These are phyloP conservation scores for Wickerhamomyces bovis DNA, from an alignment of 805 yeast species.

Conservation along the genomic window DNA sequence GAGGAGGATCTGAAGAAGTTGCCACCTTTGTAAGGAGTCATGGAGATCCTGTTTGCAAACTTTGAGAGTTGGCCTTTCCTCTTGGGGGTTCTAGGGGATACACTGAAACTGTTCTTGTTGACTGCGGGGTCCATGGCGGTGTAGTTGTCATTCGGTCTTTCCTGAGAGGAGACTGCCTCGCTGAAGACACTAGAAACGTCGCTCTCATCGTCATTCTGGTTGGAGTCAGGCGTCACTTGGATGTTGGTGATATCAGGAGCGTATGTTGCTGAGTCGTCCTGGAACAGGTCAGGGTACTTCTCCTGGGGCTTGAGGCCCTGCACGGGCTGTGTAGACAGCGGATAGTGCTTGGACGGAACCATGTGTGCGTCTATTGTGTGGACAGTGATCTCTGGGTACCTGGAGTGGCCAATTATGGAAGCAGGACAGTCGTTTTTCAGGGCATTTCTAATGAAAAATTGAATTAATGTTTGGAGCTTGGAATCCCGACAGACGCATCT, in stretches of 20 bases:
- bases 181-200: neutral
- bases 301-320: neutral
- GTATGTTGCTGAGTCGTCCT: neutral
- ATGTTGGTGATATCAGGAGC: neutral
- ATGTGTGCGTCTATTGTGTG: no score
- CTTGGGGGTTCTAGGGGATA: neutral
- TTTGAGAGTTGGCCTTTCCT: neutral
- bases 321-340: neutral
- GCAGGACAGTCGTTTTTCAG: no score
- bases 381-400: no score
- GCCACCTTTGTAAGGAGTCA: constrained; percentile 12
- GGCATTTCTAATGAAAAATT: no score
- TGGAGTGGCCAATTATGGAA: no score
- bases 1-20: neutral
- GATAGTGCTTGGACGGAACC: neutral
- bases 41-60: constrained; percentile 12
- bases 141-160: neutral
- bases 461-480: no score
- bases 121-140: neutral
- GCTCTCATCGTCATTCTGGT: neutral
- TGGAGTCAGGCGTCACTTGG: neutral
- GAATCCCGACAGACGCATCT: no score
- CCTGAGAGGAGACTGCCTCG: neutral
- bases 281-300: neutral
- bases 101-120: neutral